phyloP scores from a whole-genome alignment of 1,139 yeast genomes.

The Yamadazyma sp. region DNA sequence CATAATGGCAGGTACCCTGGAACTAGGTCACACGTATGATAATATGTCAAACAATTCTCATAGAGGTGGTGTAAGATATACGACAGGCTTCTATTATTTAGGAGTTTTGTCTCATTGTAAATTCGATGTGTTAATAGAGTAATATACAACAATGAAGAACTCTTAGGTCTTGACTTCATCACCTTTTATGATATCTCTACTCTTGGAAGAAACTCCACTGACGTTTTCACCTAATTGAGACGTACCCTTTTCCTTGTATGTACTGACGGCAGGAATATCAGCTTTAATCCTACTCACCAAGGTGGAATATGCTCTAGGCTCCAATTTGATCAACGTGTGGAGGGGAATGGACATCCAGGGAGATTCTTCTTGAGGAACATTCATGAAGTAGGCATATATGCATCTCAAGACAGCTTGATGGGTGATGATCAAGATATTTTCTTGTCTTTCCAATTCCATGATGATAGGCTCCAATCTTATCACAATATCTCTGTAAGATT shows the following conservation, averaged over 20 bases:
- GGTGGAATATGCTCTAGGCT: slow-evolving; percentile 91
- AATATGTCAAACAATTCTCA: not conserved
- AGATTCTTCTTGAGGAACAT: slow-evolving; percentile 93
- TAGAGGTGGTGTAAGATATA: not conserved
- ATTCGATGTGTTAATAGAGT: not conserved
- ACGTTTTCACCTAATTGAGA: slow-evolving; percentile 67
- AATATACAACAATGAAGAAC: not conserved
- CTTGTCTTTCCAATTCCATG: slow-evolving; percentile 97
- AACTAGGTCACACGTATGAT: not conserved
- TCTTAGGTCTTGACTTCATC: slow-evolving; percentile 9
- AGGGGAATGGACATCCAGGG: slow-evolving; percentile 99
- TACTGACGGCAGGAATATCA: slow-evolving; percentile 95
- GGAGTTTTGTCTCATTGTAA: not conserved
- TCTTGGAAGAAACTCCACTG: slow-evolving; percentile 28
- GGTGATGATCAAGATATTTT: slow-evolving; percentile 89
- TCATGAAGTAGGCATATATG: slow-evolving; percentile 96
- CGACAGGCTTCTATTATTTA: not conserved
- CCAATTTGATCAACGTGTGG: slow-evolving; percentile 89
- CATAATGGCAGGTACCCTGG: not conserved
- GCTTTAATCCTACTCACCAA: slow-evolving; percentile 88
- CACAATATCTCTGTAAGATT: slow-evolving; percentile 92
- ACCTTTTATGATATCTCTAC: slow-evolving; percentile 42
- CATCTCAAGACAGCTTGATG: slow-evolving; percentile 98
- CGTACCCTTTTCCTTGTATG: slow-evolving; percentile 93
- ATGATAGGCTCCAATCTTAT: slow-evolving; percentile 93